phyloP scores from a whole-genome alignment of 176 grass and related monocot species.

The Saccharum officinarum region DNA sequence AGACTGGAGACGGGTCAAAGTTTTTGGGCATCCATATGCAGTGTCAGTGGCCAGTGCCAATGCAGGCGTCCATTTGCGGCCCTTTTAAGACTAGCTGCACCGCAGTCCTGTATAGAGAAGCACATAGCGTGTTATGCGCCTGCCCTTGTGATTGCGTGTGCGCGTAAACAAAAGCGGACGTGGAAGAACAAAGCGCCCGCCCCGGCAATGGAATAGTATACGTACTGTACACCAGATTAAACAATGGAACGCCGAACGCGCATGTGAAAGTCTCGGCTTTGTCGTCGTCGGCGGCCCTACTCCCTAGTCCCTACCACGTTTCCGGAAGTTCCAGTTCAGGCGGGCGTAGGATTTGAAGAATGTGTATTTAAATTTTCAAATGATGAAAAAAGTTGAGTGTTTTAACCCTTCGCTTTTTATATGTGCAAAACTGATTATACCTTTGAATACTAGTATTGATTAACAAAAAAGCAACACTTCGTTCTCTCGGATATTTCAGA shows the following conservation, averaged over 20 bases:
- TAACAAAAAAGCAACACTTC: too few species aligned
- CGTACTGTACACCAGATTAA: neutral
- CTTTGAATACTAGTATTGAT: too few species aligned
- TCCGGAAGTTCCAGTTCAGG: neutral
- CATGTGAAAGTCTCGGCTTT: neutral
- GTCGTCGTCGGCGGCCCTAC: too few species aligned
- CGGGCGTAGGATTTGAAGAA: neutral
- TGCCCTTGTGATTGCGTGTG: neutral
- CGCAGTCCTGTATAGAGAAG: too few species aligned
- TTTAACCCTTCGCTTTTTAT: too few species aligned
- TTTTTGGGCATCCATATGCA: neutral
- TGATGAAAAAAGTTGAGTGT: too few species aligned
- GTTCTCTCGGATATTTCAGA: too few species aligned
- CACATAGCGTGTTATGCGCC: too few species aligned
- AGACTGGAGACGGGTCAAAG: constrained; percentile 25
- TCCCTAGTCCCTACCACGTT: too few species aligned
- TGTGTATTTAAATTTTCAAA: neutral
- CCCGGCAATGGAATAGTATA: neutral
- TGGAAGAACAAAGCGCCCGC: neutral
- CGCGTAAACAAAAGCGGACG: neutral
- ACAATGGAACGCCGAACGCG: neutral
- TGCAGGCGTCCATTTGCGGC: neutral
- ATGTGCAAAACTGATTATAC: too few species aligned
- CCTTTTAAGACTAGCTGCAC: too few species aligned
- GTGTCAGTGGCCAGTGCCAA: too few species aligned